Conservation (phyloP, 768 basidiomycete genomes). For the Macrolepiota dolichaula region DNA sequence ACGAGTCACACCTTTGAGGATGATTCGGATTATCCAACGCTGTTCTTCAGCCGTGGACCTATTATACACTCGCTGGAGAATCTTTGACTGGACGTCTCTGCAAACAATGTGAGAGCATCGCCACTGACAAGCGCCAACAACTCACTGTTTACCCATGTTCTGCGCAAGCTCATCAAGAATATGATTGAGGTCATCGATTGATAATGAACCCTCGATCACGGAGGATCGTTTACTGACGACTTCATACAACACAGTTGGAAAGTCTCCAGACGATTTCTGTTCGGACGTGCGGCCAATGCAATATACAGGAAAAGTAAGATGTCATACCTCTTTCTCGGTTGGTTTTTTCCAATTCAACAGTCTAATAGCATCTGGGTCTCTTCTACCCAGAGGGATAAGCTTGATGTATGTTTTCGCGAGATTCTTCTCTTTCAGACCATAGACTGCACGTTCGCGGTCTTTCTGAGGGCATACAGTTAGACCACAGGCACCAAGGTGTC, state of each 20-base stretch:
- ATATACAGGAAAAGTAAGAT: background rate
- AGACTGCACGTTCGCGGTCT: constrained; percentile 89
- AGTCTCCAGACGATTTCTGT: constrained; percentile 79
- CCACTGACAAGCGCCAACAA: background rate
- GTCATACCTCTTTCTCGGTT: constrained; percentile 58
- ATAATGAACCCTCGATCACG: constrained; percentile 67
- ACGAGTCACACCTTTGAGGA: constrained; percentile 72
- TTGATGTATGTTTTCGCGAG: constrained; percentile 92
- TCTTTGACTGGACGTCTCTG: constrained; percentile 73
- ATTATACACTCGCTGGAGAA: constrained; percentile 76
- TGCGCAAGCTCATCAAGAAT: constrained; percentile 75
- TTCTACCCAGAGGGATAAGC: constrained; percentile 77
- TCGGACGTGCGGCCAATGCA: background rate
- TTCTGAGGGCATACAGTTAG: constrained; percentile 47
- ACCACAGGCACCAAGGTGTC: background rate
- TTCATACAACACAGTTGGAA: constrained; percentile 82
- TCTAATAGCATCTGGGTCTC: constrained; percentile 77
- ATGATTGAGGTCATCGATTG: constrained; percentile 82
- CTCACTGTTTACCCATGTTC: constrained; percentile 73
- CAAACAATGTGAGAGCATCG: background rate
- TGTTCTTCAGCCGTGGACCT: constrained; percentile 84
- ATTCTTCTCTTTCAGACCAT: constrained; percentile 93
- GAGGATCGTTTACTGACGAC: constrained; percentile 84
- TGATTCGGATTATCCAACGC: constrained; percentile 93
- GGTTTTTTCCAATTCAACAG: constrained; percentile 91